phyloP scores from a whole-genome alignment of 1,284 basidiomycete species.

The Schizopora paradoxa region DNA sequence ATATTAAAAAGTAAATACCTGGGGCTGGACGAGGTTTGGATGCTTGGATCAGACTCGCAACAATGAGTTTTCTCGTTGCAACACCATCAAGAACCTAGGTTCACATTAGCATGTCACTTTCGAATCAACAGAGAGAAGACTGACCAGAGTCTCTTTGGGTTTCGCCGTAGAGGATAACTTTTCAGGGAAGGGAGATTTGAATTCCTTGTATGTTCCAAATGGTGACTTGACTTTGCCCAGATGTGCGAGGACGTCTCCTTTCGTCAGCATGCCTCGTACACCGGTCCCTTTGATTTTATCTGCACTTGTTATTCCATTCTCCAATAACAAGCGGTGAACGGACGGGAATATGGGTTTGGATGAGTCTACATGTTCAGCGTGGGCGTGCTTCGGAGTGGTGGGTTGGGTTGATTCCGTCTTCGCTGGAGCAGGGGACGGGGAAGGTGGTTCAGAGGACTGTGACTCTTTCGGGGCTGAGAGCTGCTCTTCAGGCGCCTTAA shows the following conservation, averaged over 20 bases:
- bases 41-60: slow-evolving; percentile 59
- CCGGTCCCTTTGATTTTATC: slow-evolving; percentile 73
- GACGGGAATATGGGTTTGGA: slow-evolving; percentile 72
- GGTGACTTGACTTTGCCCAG: slow-evolving; percentile 78
- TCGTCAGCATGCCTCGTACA: slow-evolving; percentile 84
- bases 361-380: slow-evolving; percentile 35
- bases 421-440: slow-evolving; percentile 29
- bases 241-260: slow-evolving; percentile 81
- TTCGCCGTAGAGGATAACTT: no score
- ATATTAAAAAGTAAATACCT: slow-evolving; percentile 8
- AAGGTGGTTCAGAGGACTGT: slow-evolving; percentile 28
- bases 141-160: slow-evolving; percentile 16
- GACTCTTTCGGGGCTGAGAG: slow-evolving; percentile 23
- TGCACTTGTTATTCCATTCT: slow-evolving; percentile 50
- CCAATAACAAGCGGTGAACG: slow-evolving; percentile 63
- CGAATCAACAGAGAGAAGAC: background rate
- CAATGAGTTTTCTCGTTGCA: slow-evolving; percentile 67
- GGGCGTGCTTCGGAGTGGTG: slow-evolving; percentile 29
- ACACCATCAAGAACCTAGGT: slow-evolving; percentile 60
- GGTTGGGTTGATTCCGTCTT: slow-evolving; percentile 19
- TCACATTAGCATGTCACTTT: slow-evolving; percentile 6
- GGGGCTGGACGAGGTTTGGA: slow-evolving; percentile 42
- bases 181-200: slow-evolving; percentile 17
- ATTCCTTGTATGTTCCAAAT: slow-evolving; percentile 64
- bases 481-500: slow-evolving; percentile 63